These are phyloP conservation scores for Pichia phayaonensis DNA, from an alignment of 805 yeast genomes.

Conservation along the genomic window DNA sequence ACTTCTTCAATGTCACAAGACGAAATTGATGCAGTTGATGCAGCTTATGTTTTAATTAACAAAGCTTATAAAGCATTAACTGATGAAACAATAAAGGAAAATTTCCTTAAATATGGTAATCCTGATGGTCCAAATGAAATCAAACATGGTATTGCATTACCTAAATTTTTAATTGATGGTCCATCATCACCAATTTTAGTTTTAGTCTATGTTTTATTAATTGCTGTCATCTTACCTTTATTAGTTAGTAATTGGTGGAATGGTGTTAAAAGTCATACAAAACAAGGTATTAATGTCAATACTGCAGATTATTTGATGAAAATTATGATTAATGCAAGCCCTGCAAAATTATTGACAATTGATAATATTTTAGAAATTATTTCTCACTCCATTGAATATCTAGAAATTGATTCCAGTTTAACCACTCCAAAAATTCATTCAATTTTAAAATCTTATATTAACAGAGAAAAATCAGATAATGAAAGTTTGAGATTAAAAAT, in stretches of 20 bases:
- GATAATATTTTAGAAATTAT: conserved; percentile 52
- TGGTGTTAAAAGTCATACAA: conserved; percentile 70
- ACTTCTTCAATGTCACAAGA: conserved; percentile 49
- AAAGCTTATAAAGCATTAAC: conserved; percentile 94
- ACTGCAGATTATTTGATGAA: conserved; percentile 79
- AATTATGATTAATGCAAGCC: conserved; percentile 64
- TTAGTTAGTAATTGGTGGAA: conserved; percentile 90
- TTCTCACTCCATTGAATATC: conserved; percentile 60
- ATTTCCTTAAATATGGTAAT: conserved; percentile 83
- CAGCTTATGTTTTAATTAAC: conserved; percentile 69
- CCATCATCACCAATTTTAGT: conserved; percentile 59
- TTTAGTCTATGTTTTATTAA: conserved; percentile 53
- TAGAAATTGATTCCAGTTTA: conserved; percentile 32
- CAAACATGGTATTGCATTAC: conserved; percentile 90
- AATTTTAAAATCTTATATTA: conserved; percentile 50
- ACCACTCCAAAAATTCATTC: conserved; percentile 40
- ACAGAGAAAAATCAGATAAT: conserved; percentile 37
- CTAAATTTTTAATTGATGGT: conserved; percentile 83
- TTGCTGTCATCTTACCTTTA: conserved; percentile 74
- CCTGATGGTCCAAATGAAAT: conserved; percentile 96
- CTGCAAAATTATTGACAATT: conserved; percentile 55
- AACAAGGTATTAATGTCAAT: conserved; percentile 69
- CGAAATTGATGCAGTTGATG: conserved; percentile 56
- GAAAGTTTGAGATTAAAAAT: conserved; percentile 44
- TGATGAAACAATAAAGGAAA: conserved; percentile 76